Percentiles rank a stretch among this genome's conserved stretches.
These are phyloP conservation scores for Diversispora eburnea DNA, from an alignment of 192 early-diverging fungal species.

Conservation along the genomic window DNA sequence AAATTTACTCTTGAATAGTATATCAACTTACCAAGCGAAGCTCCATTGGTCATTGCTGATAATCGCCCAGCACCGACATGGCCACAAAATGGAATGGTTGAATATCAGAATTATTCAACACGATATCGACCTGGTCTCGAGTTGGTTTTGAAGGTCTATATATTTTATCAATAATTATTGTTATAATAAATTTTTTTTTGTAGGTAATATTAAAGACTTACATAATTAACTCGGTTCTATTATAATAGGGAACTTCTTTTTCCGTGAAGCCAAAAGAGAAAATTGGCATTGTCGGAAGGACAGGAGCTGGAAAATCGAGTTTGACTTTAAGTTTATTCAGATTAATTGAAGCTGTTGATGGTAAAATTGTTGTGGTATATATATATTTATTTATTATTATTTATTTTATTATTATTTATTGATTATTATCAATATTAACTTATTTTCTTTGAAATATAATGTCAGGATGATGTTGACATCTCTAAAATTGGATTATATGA, in stretches of 20 bases:
- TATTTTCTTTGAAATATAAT: neutral
- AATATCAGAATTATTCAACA: conserved; percentile 73
- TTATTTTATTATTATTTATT: too few relatives aligned
- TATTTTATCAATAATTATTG: conserved; percentile 10
- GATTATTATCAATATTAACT: neutral
- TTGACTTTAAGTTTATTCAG: conserved; percentile 53
- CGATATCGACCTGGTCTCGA: conserved; percentile 80
- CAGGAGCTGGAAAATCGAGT: conserved; percentile 50
- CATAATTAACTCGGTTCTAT: neutral
- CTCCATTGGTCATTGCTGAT: conserved; percentile 64
- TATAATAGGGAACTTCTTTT: conserved; percentile 13
- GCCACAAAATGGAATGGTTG: conserved; percentile 72
- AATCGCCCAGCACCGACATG: conserved; percentile 58
- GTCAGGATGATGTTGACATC: conserved; percentile 39
- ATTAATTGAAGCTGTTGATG: conserved; percentile 46
- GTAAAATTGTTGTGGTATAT: conserved; percentile 44
- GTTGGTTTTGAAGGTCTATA: conserved; percentile 63
- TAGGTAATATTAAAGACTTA: neutral
- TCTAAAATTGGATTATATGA: conserved; percentile 54
- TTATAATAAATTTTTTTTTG: neutral
- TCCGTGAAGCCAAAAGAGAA: conserved; percentile 46
- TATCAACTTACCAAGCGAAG: conserved; percentile 72
- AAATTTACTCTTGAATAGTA: conserved; percentile 64
- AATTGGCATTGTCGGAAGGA: conserved; percentile 73
- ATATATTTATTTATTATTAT: neutral